Evolutionary conservation across 208 protist species (phyloP).

Genomic region (Crithidia brevicula): DNA sequence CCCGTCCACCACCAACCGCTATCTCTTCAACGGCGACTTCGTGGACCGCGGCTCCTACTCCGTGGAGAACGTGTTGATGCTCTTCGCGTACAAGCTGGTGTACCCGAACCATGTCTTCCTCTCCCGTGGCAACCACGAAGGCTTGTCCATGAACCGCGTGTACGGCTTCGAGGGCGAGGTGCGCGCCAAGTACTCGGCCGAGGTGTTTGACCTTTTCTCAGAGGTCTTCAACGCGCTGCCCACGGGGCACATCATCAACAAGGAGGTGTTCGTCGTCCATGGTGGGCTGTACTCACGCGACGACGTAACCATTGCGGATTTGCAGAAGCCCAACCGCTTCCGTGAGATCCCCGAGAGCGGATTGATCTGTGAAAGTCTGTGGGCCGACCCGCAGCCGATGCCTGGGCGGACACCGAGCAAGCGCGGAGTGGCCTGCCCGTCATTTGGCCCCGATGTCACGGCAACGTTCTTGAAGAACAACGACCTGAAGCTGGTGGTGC

Average conservation of each 20-base stretch:
- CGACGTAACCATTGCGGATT: conserved; percentile 96
- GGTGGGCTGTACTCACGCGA: conserved; percentile 97
- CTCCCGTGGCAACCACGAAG: conserved; percentile 97
- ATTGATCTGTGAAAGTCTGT: conserved; percentile 97
- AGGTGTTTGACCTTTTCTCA: conserved; percentile 94
- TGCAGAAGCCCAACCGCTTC: conserved; percentile 95
- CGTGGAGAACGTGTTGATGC: conserved; percentile 95
- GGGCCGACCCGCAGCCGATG: conserved; percentile 96
- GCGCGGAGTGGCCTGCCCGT: conserved; percentile 94
- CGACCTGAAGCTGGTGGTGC: conserved; percentile 93
- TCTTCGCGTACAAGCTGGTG: conserved; percentile 97
- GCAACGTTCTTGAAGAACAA: conserved; percentile 95
- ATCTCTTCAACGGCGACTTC: conserved; percentile 97
- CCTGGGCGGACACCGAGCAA: conserved; percentile 93
- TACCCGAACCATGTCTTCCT: conserved; percentile 96
- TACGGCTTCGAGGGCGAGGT: conserved; percentile 99
- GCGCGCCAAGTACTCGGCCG: conserved; percentile 93
- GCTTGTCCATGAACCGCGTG: conserved; percentile 95
- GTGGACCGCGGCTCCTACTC: conserved; percentile 98
- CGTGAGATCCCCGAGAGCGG: conserved; percentile 95
- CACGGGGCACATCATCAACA: conserved; percentile 93
- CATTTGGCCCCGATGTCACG: conserved; percentile 98
- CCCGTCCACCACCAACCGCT: conserved; percentile 91
- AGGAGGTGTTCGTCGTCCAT: conserved; percentile 95
- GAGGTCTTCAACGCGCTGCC: conserved; percentile 97